Conservation (phyloP, 495 filamentous ascomycete genomes). For the Aspergillus cristatus region DNA sequence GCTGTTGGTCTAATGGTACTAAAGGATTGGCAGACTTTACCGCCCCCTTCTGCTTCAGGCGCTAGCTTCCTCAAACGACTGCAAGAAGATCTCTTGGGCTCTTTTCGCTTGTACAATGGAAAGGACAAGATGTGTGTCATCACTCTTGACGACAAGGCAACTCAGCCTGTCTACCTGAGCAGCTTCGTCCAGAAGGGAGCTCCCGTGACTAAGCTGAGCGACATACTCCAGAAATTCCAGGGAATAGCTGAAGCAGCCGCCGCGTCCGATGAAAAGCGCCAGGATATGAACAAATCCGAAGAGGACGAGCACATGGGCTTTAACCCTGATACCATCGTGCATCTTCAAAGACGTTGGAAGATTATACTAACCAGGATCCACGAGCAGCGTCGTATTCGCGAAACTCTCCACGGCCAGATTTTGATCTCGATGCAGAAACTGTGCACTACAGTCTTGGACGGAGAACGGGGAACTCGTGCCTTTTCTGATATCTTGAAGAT, state of each 20-base stretch:
- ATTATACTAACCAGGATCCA: neutral
- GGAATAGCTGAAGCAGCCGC: no score
- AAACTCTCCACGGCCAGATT: slow-evolving; percentile 1
- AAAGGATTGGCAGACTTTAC: no score
- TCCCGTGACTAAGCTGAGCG: neutral
- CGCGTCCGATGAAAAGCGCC: neutral
- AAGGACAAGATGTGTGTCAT: slow-evolving; percentile 9
- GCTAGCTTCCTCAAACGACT: slow-evolving; percentile 1
- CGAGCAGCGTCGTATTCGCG: neutral
- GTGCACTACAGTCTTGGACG: neutral
- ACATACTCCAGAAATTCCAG: neutral
- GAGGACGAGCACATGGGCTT: slow-evolving; percentile 3
- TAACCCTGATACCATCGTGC: slow-evolving; percentile 3
- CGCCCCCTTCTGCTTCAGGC: no score
- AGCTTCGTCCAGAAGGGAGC: no score
- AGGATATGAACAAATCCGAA: neutral
- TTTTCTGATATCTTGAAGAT: no score
- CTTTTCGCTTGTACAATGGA: slow-evolving; percentile 5
- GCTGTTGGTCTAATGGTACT: no score
- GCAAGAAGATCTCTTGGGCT: neutral
- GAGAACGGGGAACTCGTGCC: neutral
- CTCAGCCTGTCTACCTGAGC: neutral
- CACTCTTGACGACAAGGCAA: slow-evolving; percentile 3
- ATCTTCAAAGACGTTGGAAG: slow-evolving; percentile 8
- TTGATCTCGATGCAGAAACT: neutral